Base-by-base conservation (phyloP, 495 filamentous ascomycete species). In the Sordaria brevicollis region DNA sequence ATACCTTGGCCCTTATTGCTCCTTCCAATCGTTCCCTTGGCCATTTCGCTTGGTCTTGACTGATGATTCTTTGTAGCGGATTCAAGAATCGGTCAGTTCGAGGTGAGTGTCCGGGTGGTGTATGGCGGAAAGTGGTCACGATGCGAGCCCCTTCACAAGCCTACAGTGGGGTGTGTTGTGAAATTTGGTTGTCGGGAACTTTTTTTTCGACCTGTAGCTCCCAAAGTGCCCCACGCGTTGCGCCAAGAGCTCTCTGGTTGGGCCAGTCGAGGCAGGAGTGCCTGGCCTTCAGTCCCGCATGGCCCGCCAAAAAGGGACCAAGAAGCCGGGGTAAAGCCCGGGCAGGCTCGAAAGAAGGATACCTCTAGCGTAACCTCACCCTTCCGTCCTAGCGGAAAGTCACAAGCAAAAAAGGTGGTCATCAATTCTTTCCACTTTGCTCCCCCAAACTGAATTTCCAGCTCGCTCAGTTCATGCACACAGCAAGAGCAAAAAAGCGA, bases 21-120 rank as follows among this genome's bases (percentile, higher is more conserved):
- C 69, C 79, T 82, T 71, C 76, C 35, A 43, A 80, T 85, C 67
- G 68, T 76, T 68, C 76, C 76, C 73, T 83, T 83, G 4, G 73
- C 80, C 81, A 83, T 83, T 66, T 68, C 71, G 41, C 71, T 29
- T 57, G 1, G 11, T 7, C 29, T 15, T 11, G 37, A 29, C 39
- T 68, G 65, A 13, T 31, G 29, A 5, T 37, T 65, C 34, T 71
- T n/a, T 67, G 37, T 29, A 74, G 70, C 33, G 17, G 8, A 11
- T 31, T 29, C 21, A 57, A 57, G 49, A 57, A 57, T 57, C 49
- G 29, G 25, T 31, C 49, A 62, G 49, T 31, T 31, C 25, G 3
- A 29, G 25, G 25, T 17, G 49, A 25, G 21, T 29, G 11, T 11
- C 49, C 25, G 49, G n/a, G 49, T 62, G 49, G 33, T 62, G 49